These are phyloP conservation scores for Dothideomycetes sp. DNA, from an alignment of 2,329 filamentous ascomycete genomes.

Conservation along the genomic window DNA sequence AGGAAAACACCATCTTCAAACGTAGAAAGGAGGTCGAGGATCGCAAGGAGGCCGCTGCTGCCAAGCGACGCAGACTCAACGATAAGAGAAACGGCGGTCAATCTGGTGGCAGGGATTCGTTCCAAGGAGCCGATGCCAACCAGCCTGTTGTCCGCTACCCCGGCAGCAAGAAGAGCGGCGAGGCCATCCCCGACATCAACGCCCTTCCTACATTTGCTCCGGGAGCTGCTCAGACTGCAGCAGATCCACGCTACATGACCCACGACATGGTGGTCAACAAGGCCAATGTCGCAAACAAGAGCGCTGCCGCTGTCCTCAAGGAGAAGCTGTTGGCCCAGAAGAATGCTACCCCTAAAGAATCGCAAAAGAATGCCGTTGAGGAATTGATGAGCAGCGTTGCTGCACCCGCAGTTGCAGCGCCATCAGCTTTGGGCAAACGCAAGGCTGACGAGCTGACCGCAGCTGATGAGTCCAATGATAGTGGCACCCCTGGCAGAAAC, in stretches of 20 bases:
- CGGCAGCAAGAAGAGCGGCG: conserved; percentile 16
- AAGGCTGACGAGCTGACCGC: conserved; percentile 63
- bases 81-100: conserved; percentile 13
- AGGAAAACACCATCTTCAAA: conserved; percentile 88
- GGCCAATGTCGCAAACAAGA: conserved; percentile 81
- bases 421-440: conserved; percentile 57
- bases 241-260: conserved; percentile 49
- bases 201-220: conserved; percentile 48
- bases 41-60: conserved; percentile 64
- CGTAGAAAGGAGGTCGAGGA: conserved; percentile 80
- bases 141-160: conserved; percentile 18
- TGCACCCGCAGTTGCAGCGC: conserved; percentile 12
- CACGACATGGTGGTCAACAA: conserved; percentile 77
- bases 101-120: conserved; percentile 17
- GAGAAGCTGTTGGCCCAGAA: conserved; percentile 54
- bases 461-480: conserved; percentile 40
- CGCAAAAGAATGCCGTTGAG: conserved; percentile 14
- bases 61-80: conserved; percentile 61
- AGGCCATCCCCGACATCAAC: conserved; percentile 24
- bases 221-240: conserved; percentile 41
- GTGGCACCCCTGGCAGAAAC: conserved; percentile 45
- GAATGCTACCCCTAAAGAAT: conserved; percentile 19
- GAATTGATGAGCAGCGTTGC: conserved; percentile 9
- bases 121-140: conserved; percentile 17
- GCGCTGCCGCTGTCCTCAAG: conserved; percentile 80